Base-by-base conservation (phyloP, 768 basidiomycete species). In the Russula virescens region DNA sequence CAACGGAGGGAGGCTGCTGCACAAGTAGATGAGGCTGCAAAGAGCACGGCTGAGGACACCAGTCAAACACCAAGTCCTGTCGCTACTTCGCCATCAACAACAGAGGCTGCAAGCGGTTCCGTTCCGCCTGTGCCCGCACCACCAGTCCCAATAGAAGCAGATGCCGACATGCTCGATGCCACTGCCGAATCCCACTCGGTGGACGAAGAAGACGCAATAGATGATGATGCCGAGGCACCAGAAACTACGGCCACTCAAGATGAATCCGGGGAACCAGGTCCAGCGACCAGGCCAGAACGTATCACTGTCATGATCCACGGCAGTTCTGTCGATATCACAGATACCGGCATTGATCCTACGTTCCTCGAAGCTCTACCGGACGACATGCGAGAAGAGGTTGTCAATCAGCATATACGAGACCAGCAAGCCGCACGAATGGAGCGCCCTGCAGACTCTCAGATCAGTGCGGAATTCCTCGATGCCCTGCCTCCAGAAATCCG, bases 311-410 rank as follows among this genome's bases (percentile, higher is more conserved):
- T 84, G 76, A 92, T 99, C 57, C 91, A 94, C 73, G 97, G 97
- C 55, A 91, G 84, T 66, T 80, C 87, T 8, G 92, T 98, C 28
- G 97, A 99, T 71, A 99, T 99, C 72, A 99, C 97, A 2, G 94
- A 98, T 69, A 96, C 94, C 42, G 97, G 97, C 5, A 98, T 99
- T 70, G 97, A 99, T 72, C 93, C 95, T 2, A 94, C 93, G 6
- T 99, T 99, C 82, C 78, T 99, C 61, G 94, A 98, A 75, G 97
- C 97, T 26, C 77, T 99, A 10, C 97, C 97, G 0, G 97, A 99
- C 71, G 96, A 98, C 67, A 98, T 99, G 89, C 85, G 97, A 55
- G 96, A 97, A 71, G 97, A 99, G 71, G 94, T 99, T 40, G 80
- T 99, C 57, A 94, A 95, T 69, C 97, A 99, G 71, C 96, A 99